phyloP scores from a whole-genome alignment of 1,284 basidiomycete genomes.

The Marasmius sp. region DNA sequence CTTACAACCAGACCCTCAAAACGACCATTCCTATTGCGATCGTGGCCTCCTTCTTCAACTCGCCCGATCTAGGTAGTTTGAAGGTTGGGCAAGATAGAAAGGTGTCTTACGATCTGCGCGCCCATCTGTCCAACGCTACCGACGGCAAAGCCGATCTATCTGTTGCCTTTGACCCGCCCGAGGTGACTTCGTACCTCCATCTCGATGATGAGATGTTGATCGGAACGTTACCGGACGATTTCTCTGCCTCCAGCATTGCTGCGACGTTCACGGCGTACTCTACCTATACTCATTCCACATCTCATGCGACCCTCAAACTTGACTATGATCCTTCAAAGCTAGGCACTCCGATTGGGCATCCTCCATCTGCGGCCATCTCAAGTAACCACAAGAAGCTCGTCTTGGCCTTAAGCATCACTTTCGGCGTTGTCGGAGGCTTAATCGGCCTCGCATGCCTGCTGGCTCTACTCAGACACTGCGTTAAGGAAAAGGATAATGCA shows the following conservation, averaged over 20 bases:
- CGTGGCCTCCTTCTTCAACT: conserved; percentile 69
- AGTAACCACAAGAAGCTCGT: conserved; percentile 47
- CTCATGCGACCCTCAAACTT: conserved; percentile 60
- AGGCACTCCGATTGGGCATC: conserved; percentile 23
- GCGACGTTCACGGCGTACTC: conserved; percentile 69
- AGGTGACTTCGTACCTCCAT: conserved; percentile 44
- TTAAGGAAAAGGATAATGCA: conserved; percentile 57
- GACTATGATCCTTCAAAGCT: conserved; percentile 33
- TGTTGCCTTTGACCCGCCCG: conserved; percentile 49
- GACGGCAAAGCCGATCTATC: conserved; percentile 42
- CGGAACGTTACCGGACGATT: conserved; percentile 54
- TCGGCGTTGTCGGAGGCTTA: conserved; percentile 62
- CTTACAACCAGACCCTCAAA: conserved; percentile 67
- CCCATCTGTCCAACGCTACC: conserved; percentile 53
- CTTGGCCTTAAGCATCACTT: conserved; percentile 60
- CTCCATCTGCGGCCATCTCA: conserved; percentile 33
- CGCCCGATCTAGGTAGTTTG: conserved; percentile 55
- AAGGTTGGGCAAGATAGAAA: conserved; percentile 42
- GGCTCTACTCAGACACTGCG: conserved; percentile 54
- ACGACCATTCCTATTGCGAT: conserved; percentile 63
- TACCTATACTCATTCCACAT: conserved; percentile 65
- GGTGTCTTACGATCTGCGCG: conserved; percentile 48
- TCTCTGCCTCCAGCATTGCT: conserved; percentile 34
- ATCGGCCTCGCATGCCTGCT: conserved; percentile 53
- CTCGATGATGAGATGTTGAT: conserved; percentile 50